Evolutionary conservation across 257 asterid species (phyloP).

Genomic region (Solanum chiquidenum): DNA sequence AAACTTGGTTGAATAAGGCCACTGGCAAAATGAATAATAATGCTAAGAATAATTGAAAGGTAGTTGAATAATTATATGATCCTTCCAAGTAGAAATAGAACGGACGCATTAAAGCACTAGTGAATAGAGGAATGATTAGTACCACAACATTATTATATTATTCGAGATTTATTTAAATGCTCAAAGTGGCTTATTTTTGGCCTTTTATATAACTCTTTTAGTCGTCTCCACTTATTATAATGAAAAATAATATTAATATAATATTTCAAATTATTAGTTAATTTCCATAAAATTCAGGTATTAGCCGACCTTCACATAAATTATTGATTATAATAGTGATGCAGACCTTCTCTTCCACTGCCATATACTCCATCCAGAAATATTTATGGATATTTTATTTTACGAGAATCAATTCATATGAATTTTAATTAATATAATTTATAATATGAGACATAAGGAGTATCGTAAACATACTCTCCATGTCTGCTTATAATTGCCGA

Average conservation of each 20-base stretch:
- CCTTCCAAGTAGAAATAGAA: neutral
- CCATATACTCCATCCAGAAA: neutral
- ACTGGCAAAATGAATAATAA: neutral
- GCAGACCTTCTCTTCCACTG: neutral
- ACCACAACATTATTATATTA: neutral
- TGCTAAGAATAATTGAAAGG: neutral
- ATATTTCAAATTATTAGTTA: neutral
- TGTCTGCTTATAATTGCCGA: neutral
- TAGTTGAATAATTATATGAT: neutral
- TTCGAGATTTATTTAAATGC: neutral
- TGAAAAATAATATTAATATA: neutral
- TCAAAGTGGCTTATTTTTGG: slow-evolving; percentile 1
- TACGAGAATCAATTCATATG: neutral
- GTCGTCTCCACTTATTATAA: neutral
- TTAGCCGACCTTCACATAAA: neutral
- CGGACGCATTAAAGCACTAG: neutral
- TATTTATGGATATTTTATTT: accelerated
- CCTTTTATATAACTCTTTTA: neutral
- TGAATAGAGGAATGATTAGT: neutral
- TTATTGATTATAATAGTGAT: neutral
- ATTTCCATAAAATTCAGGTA: neutral
- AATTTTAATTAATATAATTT: neutral
- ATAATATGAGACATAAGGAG: neutral
- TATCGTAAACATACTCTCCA: neutral
- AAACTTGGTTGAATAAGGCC: neutral